Evolutionary conservation across 139 green algal species (phyloP), one percentile per base, ranked within the genome.

Genomic region (Spirogloea muscicola): DNA sequence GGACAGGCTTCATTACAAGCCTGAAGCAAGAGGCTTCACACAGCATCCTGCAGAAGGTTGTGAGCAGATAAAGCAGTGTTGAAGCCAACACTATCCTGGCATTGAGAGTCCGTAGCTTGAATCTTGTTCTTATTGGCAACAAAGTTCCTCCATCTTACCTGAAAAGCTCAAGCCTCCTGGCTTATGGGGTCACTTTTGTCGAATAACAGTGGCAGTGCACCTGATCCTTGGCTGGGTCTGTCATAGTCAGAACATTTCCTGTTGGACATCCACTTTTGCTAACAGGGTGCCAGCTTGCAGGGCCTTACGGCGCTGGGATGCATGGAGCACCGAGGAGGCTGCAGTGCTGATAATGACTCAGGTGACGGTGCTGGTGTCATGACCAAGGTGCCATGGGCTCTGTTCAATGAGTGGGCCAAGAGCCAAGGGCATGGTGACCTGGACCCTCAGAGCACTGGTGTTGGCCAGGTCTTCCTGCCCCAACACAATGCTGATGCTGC

Each of bases 281-380:
- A 40, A 34, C 13, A 36, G 68, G 21, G 6, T 76, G 7, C 5
- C 6, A 46, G 60, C 5, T 60, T 18, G 33, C 72, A 79, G 72
- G 93, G 93, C 0, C 81, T 98, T 18, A 86, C 66, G 0, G 95
- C 92, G 1, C 86, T 98, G 39, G 91, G 91, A 1, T 99, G 95
- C 86, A 99, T 99, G 95, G 95, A 99, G 88, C 95, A 99, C 85
- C 89, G 95, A 38, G 95, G 95, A 5, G 95, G 92, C 3, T 99
- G 94, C 84, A 94, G 89, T 21, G 92, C 95, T 1, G 95, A 99
- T 58, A 81, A 96, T 68, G 88, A 96, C 70, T 98, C 94, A 1
- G 95, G 95, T 31, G 95, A 99, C 80, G 95, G 95, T 40, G 90
- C 94, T 0, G 95, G 95, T 16, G 66, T 99, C n/a, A 98, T 99